Evolutionary conservation across 148 eudicot genomes (phyloP).

Genomic region (Gaultheria prostrata): DNA sequence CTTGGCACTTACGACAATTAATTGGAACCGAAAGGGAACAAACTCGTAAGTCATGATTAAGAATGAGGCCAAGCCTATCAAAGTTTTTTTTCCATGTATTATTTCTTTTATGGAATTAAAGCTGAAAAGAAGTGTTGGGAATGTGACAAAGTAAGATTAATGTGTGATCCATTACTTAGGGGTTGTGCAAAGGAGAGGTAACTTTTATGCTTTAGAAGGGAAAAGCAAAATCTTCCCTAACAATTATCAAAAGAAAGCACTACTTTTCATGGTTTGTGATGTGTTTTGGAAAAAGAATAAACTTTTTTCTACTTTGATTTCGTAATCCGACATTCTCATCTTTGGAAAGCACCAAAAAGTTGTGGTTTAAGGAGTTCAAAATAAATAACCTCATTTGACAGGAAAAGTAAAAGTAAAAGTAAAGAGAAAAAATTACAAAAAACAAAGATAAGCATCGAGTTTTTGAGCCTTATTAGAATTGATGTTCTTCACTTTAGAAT

Average conservation of each 20-base stretch:
- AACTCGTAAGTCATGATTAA: too few relatives aligned
- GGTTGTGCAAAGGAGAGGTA: constrained; percentile 52
- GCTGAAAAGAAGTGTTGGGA: background rate
- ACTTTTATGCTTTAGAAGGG: constrained; percentile 43
- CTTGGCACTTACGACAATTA: too few relatives aligned
- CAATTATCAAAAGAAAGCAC: constrained; percentile 41
- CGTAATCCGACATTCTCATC: constrained; percentile 43
- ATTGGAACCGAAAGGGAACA: too few relatives aligned
- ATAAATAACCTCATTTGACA: background rate
- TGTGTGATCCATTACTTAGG: constrained; percentile 49
- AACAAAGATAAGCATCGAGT: constrained; percentile 29
- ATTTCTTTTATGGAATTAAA: too few relatives aligned
- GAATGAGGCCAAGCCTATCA: too few relatives aligned
- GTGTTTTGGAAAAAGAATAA: constrained; percentile 32
- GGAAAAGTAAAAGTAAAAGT: constrained; percentile 16
- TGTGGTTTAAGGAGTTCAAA: constrained; percentile 5
- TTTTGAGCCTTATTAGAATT: constrained; percentile 18
- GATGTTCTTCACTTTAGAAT: constrained; percentile 40
- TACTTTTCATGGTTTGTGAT: constrained; percentile 51
- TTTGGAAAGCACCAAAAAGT: constrained; percentile 33
- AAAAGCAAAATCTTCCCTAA: constrained; percentile 49
- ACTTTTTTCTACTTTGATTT: constrained; percentile 28
- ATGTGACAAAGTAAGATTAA: constrained; percentile 25
- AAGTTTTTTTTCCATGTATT: too few relatives aligned
- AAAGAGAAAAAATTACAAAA: constrained; percentile 6